Conservation (phyloP, 306 rosid species). For the Quercus engelmannii region DNA sequence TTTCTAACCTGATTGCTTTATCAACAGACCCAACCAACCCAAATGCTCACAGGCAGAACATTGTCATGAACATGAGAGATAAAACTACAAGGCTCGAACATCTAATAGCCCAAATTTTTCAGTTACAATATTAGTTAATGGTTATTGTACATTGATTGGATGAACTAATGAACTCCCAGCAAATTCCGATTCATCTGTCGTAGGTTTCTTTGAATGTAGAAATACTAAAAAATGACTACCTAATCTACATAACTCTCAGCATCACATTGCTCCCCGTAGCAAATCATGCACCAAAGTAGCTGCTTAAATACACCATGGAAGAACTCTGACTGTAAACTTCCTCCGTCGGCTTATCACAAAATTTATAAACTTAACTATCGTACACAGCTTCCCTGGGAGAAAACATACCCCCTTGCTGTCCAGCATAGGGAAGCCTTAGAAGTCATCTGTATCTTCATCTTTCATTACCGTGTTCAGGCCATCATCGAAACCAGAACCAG, state of each 20-base stretch:
- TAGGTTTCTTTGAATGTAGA: constrained; percentile 51
- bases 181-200: constrained; percentile 63
- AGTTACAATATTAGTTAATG: constrained; percentile 58
- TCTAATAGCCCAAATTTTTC: constrained; percentile 44
- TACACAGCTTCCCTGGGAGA: constrained; percentile 56
- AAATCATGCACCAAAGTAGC: constrained; percentile 53
- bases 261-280: constrained; percentile 63
- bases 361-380: constrained; percentile 65
- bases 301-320: constrained; percentile 62
- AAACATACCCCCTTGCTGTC: constrained; percentile 29
- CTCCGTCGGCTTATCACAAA: constrained; percentile 65
- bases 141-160: constrained; percentile 79
- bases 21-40: constrained; percentile 15
- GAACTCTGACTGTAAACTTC: constrained; percentile 53
- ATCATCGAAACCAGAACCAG: constrained; percentile 87
- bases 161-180: constrained; percentile 57
- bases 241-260: constrained; percentile 76
- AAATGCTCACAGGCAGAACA: constrained; percentile 21
- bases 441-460: constrained; percentile 67
- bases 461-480: constrained; percentile 63
- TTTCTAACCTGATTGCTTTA: constrained; percentile 4
- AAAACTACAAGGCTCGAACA: constrained; percentile 33
- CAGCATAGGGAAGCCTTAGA: constrained; percentile 49
- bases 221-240: constrained; percentile 80
- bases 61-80: constrained; percentile 18